These are phyloP conservation scores for Orbilia oligospora DNA, from an alignment of 2,329 filamentous ascomycete genomes.

Conservation along the genomic window DNA sequence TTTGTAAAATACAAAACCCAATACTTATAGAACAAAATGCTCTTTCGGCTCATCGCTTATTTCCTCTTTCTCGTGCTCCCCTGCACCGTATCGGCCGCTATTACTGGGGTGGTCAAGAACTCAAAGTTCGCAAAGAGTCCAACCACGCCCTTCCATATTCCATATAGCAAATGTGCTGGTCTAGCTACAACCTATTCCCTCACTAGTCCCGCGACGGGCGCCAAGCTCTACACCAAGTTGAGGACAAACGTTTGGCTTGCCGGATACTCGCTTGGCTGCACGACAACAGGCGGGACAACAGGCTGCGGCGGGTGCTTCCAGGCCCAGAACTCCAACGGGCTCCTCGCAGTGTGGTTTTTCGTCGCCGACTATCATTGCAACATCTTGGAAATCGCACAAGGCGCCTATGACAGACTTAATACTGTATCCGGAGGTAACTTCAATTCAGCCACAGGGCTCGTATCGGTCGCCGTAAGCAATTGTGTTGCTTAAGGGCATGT, in stretches of 20 bases:
- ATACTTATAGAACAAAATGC: background rate
- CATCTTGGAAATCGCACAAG: background rate
- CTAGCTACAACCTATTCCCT: background rate
- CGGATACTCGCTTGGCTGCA: background rate
- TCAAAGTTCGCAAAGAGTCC: background rate
- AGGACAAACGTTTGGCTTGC: background rate
- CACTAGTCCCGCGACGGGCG: background rate
- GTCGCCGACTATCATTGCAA: background rate
- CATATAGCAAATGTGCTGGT: background rate
- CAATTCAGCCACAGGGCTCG: background rate
- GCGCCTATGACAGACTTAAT: background rate
- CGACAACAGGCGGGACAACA: background rate
- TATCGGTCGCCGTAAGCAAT: background rate
- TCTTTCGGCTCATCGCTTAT: background rate
- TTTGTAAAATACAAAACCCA: background rate
- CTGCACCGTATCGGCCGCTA: background rate
- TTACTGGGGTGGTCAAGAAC: background rate
- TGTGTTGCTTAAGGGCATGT: background rate
- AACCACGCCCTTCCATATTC: background rate
- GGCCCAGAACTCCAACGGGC: background rate
- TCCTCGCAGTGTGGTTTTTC: background rate
- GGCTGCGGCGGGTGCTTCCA: background rate
- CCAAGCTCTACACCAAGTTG: background rate
- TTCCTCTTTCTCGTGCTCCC: background rate
- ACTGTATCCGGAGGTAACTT: background rate